Evolutionary conservation across 2,329 filamentous ascomycete species (phyloP), one percentile per base, ranked within the genome.

Genomic region (Ceratocystiopsis sp.): DNA sequence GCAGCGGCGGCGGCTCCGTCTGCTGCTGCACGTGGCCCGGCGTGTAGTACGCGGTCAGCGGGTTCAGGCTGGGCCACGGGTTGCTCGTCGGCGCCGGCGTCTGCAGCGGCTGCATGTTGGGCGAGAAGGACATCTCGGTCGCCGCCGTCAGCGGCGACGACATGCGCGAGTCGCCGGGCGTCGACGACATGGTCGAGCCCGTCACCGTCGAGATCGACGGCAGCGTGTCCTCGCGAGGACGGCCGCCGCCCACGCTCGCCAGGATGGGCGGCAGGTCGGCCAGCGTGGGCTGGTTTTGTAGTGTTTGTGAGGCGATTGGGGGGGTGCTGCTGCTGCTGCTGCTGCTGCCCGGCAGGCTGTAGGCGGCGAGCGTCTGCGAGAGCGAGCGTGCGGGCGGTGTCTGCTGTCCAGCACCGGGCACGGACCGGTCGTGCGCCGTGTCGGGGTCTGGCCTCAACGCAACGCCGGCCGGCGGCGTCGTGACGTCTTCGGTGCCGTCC

Each of bases 51-150:
- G 62, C 59, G 11, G 67, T 65, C 17, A 70, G 55, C 0, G 67
- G 66, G 45, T 70, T 70, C 40, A 69, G 53, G 46, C 62, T 64
- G 18, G 66, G 64, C 69, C 69, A 73, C 46, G 62, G 59, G 21
- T 52, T 54, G 19, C 54, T 38, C 42, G 56, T 46, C 35, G 56
- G 46, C 32, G 54, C 47, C 42, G 47, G 51, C 21, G 43, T 16
- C 41, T 8, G 41, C 38, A 6, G 42, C 34, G 12, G 36, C n/a
- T 15, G 36, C 19, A 4, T 42, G 15, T 38, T 38, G 12, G 35
- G 29, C 14, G 45, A 41, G 25, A 29, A 29, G 5, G 25, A 29
- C 25, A 29, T 29, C 25, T 29, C 25, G 8, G 17, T 14, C 37
- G 25, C 25, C 9, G 25, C 25, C 25, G 25, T 29, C 25, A 11